Evolutionary conservation across 495 filamentous ascomycete genomes (phyloP).

Genomic region (Podospora pseudoanserina): DNA sequence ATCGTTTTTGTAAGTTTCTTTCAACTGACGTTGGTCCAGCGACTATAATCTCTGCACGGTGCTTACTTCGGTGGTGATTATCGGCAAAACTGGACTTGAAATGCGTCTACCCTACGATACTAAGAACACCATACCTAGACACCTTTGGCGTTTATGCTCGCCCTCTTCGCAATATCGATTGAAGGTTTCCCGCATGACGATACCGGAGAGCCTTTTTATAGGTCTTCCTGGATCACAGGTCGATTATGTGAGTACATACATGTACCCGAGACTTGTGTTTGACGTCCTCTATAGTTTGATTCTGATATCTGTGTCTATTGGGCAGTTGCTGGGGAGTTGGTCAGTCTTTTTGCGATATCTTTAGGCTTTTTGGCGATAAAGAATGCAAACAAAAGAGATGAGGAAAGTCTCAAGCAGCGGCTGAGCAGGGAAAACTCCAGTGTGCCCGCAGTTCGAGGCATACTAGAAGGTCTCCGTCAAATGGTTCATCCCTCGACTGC

Average conservation of each 20-base stretch:
- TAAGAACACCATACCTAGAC: not conserved
- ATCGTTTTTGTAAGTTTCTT: not conserved
- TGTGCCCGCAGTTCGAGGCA: no score
- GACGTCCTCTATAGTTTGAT: not conserved
- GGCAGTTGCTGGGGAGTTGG: not conserved
- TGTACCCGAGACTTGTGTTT: not conserved
- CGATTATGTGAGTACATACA: not conserved
- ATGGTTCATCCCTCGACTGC: no score
- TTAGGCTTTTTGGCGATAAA: not conserved
- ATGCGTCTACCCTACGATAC: no score
- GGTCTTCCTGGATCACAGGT: constrained; percentile 1
- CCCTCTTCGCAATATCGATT: not conserved
- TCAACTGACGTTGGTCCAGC: not conserved
- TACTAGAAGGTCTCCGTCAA: no score
- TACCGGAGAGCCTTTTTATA: not conserved
- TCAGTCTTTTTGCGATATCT: not conserved
- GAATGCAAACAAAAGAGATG: not conserved
- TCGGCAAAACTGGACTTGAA: no score
- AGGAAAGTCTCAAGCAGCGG: no score
- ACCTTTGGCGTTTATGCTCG: constrained; percentile 4
- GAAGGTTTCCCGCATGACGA: not conserved
- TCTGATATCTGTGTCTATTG: not conserved
- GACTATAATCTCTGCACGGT: no score
- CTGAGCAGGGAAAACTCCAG: no score
- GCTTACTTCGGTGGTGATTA: no score